Evolutionary conservation across 2,329 filamentous ascomycete species (phyloP).

Genomic region (Cadophora luteo-olivacea): DNA sequence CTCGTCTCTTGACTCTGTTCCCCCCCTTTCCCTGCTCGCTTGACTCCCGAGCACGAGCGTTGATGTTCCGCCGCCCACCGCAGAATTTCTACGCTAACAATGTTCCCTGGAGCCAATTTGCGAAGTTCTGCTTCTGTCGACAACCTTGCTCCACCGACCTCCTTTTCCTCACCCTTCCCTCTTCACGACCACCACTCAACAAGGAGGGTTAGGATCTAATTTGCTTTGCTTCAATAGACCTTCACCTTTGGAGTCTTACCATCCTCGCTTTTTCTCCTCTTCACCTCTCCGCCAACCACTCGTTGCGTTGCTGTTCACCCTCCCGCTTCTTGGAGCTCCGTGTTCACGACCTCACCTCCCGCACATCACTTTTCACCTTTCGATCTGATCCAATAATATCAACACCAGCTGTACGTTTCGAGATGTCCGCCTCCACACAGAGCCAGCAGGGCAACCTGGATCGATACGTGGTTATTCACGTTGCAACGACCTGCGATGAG

Average conservation of each 20-base stretch:
- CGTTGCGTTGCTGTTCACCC: conserved; percentile 39
- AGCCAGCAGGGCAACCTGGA: conserved; percentile 77
- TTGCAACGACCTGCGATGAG: conserved; percentile 98
- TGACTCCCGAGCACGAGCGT: conserved; percentile 4
- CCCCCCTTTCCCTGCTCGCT: neutral
- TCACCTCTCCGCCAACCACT: conserved; percentile 21
- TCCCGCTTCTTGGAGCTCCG: conserved; percentile 27
- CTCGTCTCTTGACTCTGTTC: neutral
- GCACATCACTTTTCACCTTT: conserved; percentile 69
- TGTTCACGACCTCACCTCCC: conserved; percentile 52
- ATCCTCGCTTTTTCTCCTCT: conserved; percentile 24
- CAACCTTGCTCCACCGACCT: conserved; percentile 12
- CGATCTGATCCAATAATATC: conserved; percentile 62
- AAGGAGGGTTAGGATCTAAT: conserved; percentile 16
- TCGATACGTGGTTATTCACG: conserved; percentile 97
- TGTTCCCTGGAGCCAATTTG: conserved; percentile 27
- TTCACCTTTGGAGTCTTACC: conserved; percentile 15
- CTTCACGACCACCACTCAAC: conserved; percentile 5
- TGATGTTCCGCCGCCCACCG: conserved; percentile 3
- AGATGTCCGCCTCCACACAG: conserved; percentile 58
- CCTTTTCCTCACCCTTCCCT: conserved; percentile 9
- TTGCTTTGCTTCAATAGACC: conserved; percentile 4
- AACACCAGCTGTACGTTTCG: conserved; percentile 49
- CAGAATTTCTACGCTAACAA: conserved; percentile 19
- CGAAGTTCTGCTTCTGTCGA: conserved; percentile 21